Percentiles rank a stretch among this genome's conserved stretches.
Evolutionary conservation across 345 rosid species (phyloP).

Genomic region (Anacardium occidentale): DNA sequence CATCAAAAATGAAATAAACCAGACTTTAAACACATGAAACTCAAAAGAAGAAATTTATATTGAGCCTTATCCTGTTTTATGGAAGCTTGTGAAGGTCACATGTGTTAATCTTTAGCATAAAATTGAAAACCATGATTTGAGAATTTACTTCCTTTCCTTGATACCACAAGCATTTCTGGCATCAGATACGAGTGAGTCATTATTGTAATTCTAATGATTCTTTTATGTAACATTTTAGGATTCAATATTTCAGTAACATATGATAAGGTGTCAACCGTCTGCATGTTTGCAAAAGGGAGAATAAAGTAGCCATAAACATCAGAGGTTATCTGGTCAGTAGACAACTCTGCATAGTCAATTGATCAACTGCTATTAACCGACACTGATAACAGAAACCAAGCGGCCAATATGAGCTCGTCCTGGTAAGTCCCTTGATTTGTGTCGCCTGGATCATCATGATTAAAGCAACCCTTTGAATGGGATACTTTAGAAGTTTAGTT

Average conservation of each 20-base stretch:
- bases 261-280: not conserved
- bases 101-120: not conserved
- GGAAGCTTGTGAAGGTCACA: slow-evolving; percentile 16
- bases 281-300: not conserved
- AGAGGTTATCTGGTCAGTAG: not conserved
- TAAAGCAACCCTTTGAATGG: too few species aligned
- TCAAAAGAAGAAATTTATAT: not conserved
- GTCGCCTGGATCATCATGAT: too few species aligned
- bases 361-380: not conserved
- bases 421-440: too few species aligned
- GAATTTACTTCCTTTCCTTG: not conserved
- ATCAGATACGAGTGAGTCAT: not conserved
- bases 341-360: not conserved
- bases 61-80: slow-evolving; percentile 13
- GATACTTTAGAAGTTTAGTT: too few species aligned
- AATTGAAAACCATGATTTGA: not conserved
- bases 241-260: not conserved
- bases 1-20: slow-evolving; percentile 43
- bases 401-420: not conserved
- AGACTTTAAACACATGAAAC: slow-evolving; percentile 18
- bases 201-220: not conserved
- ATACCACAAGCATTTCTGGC: too few species aligned
- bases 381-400: not conserved
- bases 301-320: not conserved
- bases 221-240: not conserved